These are phyloP conservation scores for Sporothrix euskadiensis DNA, from an alignment of 2,329 filamentous ascomycete species.

Conservation along the genomic window DNA sequence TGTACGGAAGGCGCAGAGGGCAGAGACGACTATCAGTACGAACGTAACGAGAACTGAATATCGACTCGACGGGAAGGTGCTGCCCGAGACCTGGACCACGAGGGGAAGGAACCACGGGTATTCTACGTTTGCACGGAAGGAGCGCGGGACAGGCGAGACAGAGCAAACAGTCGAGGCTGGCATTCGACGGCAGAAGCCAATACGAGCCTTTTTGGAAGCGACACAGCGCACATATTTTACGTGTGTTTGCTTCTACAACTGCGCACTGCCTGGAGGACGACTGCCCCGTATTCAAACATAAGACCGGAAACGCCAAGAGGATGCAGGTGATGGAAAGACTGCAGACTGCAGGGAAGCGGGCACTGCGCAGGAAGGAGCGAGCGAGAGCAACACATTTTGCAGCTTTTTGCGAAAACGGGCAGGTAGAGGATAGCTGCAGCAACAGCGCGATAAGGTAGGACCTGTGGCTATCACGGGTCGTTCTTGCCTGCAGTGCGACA, in stretches of 20 bases:
- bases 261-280: background rate
- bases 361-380: background rate
- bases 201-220: background rate
- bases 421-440: conserved; percentile 8
- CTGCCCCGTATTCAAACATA: background rate
- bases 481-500: conserved; percentile 17
- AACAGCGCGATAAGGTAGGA: background rate
- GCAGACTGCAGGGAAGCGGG: conserved; percentile 12
- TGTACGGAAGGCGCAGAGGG: background rate
- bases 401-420: background rate
- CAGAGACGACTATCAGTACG: background rate
- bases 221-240: background rate
- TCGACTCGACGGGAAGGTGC: conserved; percentile 9
- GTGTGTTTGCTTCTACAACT: background rate
- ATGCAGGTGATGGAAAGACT: conserved; percentile 7
- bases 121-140: conserved; percentile 1
- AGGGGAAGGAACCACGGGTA: background rate
- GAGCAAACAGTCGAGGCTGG: background rate
- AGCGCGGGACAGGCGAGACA: conserved; percentile 15
- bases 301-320: background rate
- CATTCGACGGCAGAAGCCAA: background rate
- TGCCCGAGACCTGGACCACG: background rate
- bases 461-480: conserved; percentile 17
- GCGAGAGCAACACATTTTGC: background rate
- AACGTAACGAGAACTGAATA: background rate